Percentiles rank a stretch among this genome's conserved stretches.
These are phyloP conservation scores for Chrysanthemum seticuspe DNA, from an alignment of 129 eudicot species.

Conservation along the genomic window DNA sequence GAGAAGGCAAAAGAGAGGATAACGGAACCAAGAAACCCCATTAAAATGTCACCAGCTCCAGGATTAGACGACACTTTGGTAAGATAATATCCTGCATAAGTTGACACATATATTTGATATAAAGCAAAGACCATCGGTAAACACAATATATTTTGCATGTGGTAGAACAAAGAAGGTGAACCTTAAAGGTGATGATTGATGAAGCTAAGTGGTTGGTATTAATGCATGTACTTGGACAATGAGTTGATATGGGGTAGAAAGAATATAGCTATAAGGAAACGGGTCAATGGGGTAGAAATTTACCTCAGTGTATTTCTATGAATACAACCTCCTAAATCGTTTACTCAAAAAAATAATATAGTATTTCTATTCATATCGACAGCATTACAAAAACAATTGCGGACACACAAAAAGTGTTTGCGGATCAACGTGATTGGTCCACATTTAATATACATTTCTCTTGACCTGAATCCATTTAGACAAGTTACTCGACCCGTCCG, in stretches of 20 bases:
- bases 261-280: neutral
- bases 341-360: neutral
- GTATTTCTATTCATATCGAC: neutral
- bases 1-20: slow-evolving; percentile 96
- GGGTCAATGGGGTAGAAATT: neutral
- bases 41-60: slow-evolving; percentile 97
- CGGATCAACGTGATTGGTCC: neutral
- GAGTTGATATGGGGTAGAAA: too few relatives aligned
- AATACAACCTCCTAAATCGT: neutral
- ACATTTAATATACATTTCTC: too few relatives aligned
- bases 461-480: neutral
- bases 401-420: neutral
- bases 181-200: neutral
- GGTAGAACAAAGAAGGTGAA: too few relatives aligned
- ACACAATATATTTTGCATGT: neutral
- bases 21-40: slow-evolving; percentile 98
- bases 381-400: neutral
- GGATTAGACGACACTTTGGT: slow-evolving; percentile 88
- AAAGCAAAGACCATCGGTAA: slow-evolving; percentile 18
- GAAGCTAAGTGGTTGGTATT: too few relatives aligned
- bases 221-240: too few relatives aligned
- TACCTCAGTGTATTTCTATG: neutral
- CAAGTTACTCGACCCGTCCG: neutral
- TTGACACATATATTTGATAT: slow-evolving; percentile 16
- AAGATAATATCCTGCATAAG: slow-evolving; percentile 78